Evolutionary conservation across 2,329 filamentous ascomycete species (phyloP).

Genomic region (Clathrospora elynae): DNA sequence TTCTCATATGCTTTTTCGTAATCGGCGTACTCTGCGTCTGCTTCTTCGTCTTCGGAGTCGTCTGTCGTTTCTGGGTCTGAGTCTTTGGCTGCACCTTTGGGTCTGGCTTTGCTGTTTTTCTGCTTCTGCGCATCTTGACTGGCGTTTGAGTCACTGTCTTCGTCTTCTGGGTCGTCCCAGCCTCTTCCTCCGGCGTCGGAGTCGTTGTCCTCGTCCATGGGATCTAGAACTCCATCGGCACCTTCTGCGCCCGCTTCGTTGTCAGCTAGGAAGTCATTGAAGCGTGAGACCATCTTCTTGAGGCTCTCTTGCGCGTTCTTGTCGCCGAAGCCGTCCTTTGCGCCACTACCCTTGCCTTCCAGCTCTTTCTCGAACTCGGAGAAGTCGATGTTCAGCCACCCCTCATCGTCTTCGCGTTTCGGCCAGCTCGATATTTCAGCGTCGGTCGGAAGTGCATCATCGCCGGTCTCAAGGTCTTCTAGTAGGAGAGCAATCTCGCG

Average conservation of each 20-base stretch:
- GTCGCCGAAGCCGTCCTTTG: conserved; percentile 61
- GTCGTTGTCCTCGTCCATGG: conserved; percentile 70
- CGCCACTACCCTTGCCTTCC: conserved; percentile 51
- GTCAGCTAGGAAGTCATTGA: conserved; percentile 89
- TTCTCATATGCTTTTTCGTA: conserved; percentile 80
- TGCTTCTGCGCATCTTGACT: conserved; percentile 49
- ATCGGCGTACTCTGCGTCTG: conserved; percentile 70
- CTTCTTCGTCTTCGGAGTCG: conserved; percentile 58
- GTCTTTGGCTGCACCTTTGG: conserved; percentile 73
- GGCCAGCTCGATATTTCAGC: conserved; percentile 75
- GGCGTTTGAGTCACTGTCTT: conserved; percentile 52
- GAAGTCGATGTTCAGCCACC: conserved; percentile 91
- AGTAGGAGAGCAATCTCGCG: conserved; percentile 78
- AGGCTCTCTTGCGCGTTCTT: conserved; percentile 73
- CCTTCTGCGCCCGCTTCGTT: conserved; percentile 81
- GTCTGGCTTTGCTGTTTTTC: conserved; percentile 45
- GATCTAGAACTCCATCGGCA: conserved; percentile 65
- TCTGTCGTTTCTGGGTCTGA: conserved; percentile 32
- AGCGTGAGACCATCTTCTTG: conserved; percentile 89
- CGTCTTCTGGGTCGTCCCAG: conserved; percentile 51
- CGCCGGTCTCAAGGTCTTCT: conserved; percentile 74
- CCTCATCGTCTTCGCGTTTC: conserved; percentile 76
- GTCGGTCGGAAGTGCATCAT: conserved; percentile 72
- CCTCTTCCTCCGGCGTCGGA: conserved; percentile 55
- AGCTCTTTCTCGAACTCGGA: conserved; percentile 86